Conservation (phyloP, 768 basidiomycete species). For the Leucosporidium yakuticum region DNA sequence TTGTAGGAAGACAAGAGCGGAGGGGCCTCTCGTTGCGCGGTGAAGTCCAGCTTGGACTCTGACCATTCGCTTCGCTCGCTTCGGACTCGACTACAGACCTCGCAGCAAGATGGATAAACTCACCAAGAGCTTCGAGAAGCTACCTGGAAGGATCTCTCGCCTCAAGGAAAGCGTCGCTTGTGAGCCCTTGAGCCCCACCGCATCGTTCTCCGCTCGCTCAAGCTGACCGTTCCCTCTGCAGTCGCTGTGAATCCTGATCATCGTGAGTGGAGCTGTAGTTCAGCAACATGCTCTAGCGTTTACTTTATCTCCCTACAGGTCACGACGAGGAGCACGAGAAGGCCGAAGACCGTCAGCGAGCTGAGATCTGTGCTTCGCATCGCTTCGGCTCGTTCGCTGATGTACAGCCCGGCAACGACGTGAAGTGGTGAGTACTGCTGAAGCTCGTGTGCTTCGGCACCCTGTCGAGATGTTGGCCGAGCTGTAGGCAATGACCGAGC, state of each 20-base stretch:
- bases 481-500: background rate
- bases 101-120: background rate
- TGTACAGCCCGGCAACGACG: constrained; percentile 61
- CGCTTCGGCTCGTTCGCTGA: constrained; percentile 79
- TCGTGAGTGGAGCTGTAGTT: background rate
- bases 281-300: background rate
- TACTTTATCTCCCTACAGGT: constrained; percentile 33
- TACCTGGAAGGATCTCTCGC: background rate
- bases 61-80: no score
- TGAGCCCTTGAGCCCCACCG: background rate
- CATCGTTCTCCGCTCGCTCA: background rate
- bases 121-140: no score
- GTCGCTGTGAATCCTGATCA: background rate
- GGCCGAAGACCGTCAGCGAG: constrained; percentile 51
- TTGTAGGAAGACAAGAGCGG: no score
- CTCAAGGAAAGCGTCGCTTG: constrained; percentile 15
- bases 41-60: no score
- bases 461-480: background rate
- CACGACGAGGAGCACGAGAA: constrained; percentile 64
- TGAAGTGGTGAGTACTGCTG: constrained; percentile 64
- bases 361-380: constrained; percentile 69
- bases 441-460: no score
- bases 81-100: no score
- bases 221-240: background rate
- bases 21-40: no score